Evolutionary conservation across 306 rosid species (phyloP).

Genomic region (Dicorynia guianensis): DNA sequence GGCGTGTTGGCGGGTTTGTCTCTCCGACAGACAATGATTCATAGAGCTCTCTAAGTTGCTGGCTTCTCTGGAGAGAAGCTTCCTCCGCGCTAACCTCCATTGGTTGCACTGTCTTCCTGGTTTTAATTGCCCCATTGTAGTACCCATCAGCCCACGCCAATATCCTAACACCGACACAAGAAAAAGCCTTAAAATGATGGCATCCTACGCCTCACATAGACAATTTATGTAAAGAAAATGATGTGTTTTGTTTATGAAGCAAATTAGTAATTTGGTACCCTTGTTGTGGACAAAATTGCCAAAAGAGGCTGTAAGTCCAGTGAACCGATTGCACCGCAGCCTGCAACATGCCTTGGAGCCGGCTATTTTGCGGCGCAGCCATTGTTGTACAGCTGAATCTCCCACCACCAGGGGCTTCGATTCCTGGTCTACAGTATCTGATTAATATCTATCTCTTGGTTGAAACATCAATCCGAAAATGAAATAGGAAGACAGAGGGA

Average conservation of each 20-base stretch:
- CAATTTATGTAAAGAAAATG: too few relatives aligned
- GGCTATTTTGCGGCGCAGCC: conserved; percentile 50
- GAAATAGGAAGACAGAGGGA: background rate
- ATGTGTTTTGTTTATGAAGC: too few relatives aligned
- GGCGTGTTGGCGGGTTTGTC: conserved; percentile 54
- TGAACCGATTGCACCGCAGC: conserved; percentile 77
- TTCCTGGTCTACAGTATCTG: background rate
- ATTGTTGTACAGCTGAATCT: background rate
- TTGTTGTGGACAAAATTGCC: conserved; percentile 73
- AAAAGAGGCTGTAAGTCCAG: conserved; percentile 80
- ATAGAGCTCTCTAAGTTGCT: conserved; percentile 80
- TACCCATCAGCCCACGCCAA: conserved; percentile 76
- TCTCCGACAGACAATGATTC: conserved; percentile 61
- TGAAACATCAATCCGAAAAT: background rate
- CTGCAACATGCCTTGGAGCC: conserved; percentile 63
- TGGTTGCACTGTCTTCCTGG: conserved; percentile 70
- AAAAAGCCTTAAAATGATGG: background rate
- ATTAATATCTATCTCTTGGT: background rate
- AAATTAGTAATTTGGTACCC: conserved; percentile 44
- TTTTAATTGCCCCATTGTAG: conserved; percentile 80
- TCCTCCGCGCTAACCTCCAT: conserved; percentile 63
- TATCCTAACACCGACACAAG: conserved; percentile 40
- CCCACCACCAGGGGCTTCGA: background rate
- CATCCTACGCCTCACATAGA: background rate
- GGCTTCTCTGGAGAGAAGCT: conserved; percentile 67